A percentile compares a stretch with the other conserved stretches of the same genome.
phyloP scores from a whole-genome alignment of 139 green algal genomes.

The Zygnema cylindricum region DNA sequence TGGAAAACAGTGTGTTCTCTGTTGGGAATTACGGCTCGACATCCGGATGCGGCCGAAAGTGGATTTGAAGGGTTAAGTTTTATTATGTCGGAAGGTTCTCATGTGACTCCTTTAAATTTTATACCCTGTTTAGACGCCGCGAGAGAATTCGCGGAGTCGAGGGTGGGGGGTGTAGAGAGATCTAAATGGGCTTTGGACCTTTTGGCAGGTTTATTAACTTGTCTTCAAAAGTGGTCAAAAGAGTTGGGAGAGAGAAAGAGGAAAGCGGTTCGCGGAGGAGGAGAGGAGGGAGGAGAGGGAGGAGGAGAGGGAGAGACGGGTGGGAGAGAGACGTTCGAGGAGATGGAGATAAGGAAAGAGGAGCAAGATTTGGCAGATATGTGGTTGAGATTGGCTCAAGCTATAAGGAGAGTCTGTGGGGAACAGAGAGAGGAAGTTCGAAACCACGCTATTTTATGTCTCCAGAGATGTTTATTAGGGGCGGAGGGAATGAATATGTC shows the following conservation, averaged over 20 bases:
- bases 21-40: slow-evolving; percentile 77
- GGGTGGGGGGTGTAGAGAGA: slow-evolving; percentile 54
- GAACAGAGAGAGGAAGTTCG: slow-evolving; percentile 68
- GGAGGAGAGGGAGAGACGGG: not conserved
- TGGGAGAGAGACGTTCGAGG: not conserved
- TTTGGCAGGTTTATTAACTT: slow-evolving; percentile 66
- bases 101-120: slow-evolving; percentile 62
- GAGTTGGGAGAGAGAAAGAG: not conserved
- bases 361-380: slow-evolving; percentile 66
- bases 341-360: too few relatives aligned
- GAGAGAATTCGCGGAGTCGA: slow-evolving; percentile 58
- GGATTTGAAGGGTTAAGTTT: slow-evolving; percentile 70
- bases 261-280: too few relatives aligned
- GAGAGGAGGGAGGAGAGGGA: not conserved
- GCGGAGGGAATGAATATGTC: slow-evolving; percentile 73
- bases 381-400: slow-evolving; percentile 70
- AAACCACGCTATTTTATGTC: slow-evolving; percentile 68
- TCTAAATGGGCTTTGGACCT: slow-evolving; percentile 67
- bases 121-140: slow-evolving; percentile 63
- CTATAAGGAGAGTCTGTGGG: slow-evolving; percentile 64
- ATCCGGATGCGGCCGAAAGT: slow-evolving; percentile 72
- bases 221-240: slow-evolving; percentile 65
- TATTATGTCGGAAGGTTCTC: slow-evolving; percentile 59
- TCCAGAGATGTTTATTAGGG: slow-evolving; percentile 76
- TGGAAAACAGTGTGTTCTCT: slow-evolving; percentile 86